These are phyloP conservation scores for Gonapodya prolifera DNA, from an alignment of 192 early-diverging fungal species.

Conservation along the genomic window DNA sequence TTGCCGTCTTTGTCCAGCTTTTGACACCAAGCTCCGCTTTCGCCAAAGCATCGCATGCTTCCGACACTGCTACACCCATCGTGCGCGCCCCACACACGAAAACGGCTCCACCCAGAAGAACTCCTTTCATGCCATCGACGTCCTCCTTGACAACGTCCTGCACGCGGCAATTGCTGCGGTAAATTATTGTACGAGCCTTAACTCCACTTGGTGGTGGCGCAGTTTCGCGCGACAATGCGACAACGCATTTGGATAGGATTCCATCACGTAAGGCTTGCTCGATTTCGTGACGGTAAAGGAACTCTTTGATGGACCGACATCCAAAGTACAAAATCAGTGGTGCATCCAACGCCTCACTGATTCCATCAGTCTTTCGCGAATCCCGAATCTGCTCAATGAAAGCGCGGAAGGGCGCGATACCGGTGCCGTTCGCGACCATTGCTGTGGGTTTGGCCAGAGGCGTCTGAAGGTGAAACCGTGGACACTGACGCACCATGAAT, in stretches of 20 bases:
- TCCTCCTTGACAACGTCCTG: neutral
- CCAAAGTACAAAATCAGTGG: neutral
- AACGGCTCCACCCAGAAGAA: neutral
- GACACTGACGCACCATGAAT: neutral
- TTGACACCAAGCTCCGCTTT: neutral
- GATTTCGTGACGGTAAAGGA: neutral
- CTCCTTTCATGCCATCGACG: neutral
- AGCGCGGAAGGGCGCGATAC: neutral
- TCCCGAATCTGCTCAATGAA: neutral
- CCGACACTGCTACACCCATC: neutral
- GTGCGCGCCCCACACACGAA: neutral
- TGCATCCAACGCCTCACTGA: neutral
- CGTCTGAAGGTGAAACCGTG: neutral
- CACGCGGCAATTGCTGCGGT: neutral
- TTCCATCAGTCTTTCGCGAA: neutral
- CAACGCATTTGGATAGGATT: neutral
- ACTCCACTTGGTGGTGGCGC: neutral
- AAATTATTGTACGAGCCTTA: neutral
- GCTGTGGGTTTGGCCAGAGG: neutral
- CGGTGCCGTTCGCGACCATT: neutral
- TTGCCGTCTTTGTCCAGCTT: neutral
- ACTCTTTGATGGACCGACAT: neutral
- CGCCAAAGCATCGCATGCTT: neutral
- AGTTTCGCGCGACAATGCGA: neutral
- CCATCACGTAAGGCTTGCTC: neutral